Base-by-base conservation (phyloP, 2,329 filamentous ascomycete species). In the Cylindrodendrum hubeiense region DNA sequence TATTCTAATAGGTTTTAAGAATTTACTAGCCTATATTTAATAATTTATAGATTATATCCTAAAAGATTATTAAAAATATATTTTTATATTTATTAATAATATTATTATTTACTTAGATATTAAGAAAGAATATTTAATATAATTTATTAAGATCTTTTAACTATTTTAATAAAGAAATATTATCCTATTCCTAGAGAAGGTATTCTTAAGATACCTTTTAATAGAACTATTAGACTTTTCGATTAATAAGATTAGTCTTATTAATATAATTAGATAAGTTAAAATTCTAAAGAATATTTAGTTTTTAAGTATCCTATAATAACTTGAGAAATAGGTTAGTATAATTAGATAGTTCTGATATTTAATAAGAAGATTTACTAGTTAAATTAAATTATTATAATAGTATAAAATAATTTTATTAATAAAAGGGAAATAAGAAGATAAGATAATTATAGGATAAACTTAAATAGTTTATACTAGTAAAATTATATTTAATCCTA, bases 41-140 rank as follows among this genome's bases (percentile, higher is more conserved):
- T n/a, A n/a, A n/a, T n/a, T n/a, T n/a, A n/a, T n/a, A n/a, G n/a
- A n/a, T n/a, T n/a, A n/a, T n/a, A n/a, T n/a, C n/a, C n/a, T n/a
- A n/a, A n/a, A n/a, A n/a, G n/a, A n/a, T n/a, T n/a, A n/a, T n/a
- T n/a, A n/a, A n/a, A n/a, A n/a, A n/a, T n/a, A n/a, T n/a, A n/a
- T n/a, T n/a, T n/a, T n/a, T n/a, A n/a, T n/a, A n/a, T n/a, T n/a
- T n/a, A n/a, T n/a, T n/a, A n/a, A n/a, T n/a, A n/a, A n/a, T n/a
- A n/a, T n/a, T n/a, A n/a, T n/a, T n/a, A n/a, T n/a, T n/a, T n/a
- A n/a, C n/a, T n/a, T n/a, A n/a, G n/a, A n/a, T n/a, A n/a, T n/a
- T n/a, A n/a, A n/a, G n/a, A n/a, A n/a, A n/a, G n/a, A 52, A 55
- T 60, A 43, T 43, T 57, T 44, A 57, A 46, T 50, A 10, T 30